Evolutionary conservation across 305 asterid species (phyloP), one percentile per base, ranked within the genome.

Genomic region (Solanum aculeatissimum): DNA sequence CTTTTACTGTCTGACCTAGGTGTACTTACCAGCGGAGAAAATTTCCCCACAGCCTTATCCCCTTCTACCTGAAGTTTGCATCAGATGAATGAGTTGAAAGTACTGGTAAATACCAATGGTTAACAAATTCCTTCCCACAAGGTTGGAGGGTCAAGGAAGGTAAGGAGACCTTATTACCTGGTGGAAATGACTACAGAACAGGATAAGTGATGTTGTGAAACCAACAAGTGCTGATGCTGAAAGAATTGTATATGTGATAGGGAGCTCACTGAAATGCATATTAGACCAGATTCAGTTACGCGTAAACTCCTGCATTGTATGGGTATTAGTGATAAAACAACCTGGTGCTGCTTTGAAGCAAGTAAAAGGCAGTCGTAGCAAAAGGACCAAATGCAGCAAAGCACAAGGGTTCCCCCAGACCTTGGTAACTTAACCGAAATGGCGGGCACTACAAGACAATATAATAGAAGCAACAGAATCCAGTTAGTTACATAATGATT

Each of bases 311-410:
- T 80, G 21, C 65, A 10, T 3, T 38, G 29, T 38, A 71, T 10
- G 82, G 74, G 84, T 51, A 66, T 14, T 74, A 49, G 85, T 70
- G 72, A 38, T 21, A 68, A 42, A 78, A 80, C 84, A 81, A 94
- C 98, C 97, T 91, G 42, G 91, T 85, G 58, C 89, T 92, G 42
- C 93, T 90, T 90, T 95, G 99, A 86, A 97, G 97, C 91, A 92
- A 88, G 90, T 93, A 97, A 84, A 94, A 97, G 74, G 98, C 99
- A 38, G 93, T 94, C 54, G 99, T 95, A n/a, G 98, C 92, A 75
- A 95, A 95, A 38, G 99, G 99, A 71, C 99, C 98, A 63, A 97
- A 97, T 69, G 99, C 98, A 51, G 97, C 98, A 87, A 97, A 97
- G 93, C 99, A 95, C 60, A 97, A 91, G 27, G 99, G 98, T 70